Evolutionary conservation across 495 filamentous ascomycete genomes (phyloP).

Genomic region (Neurospora africana): DNA sequence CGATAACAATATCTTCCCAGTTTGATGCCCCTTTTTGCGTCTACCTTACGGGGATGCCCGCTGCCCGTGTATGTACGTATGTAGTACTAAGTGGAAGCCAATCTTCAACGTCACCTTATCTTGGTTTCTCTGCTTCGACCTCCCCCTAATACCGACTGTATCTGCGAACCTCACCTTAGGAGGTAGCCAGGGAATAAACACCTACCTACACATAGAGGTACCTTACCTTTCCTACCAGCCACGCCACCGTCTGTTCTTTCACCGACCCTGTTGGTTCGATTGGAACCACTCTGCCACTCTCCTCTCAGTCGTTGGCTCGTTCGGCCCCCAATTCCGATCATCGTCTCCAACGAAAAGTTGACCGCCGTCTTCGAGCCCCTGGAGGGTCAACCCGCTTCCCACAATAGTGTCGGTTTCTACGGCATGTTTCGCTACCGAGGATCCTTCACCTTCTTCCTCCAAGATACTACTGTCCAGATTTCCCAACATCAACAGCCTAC

Average conservation of each 20-base stretch:
- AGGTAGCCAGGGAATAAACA: not conserved
- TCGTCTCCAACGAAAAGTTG: not conserved
- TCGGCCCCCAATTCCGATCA: not conserved
- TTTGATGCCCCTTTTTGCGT: not conserved
- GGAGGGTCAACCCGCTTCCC: not conserved
- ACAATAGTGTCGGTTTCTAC: not conserved
- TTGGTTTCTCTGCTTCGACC: not conserved
- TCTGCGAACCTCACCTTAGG: not conserved
- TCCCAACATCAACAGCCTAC: not conserved
- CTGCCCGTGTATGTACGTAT: too few species aligned
- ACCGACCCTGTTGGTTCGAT: not conserved
- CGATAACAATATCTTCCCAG: not conserved
- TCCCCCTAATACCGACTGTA: not conserved
- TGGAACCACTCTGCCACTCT: not conserved
- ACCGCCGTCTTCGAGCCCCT: not conserved
- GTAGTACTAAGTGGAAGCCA: too few species aligned
- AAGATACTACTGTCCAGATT: not conserved
- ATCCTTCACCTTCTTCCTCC: not conserved
- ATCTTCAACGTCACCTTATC: not conserved
- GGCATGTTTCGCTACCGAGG: slow-evolving; percentile 11
- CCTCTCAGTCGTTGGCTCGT: not conserved
- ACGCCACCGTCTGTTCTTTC: not conserved
- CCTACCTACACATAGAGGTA: too few species aligned
- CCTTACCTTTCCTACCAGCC: not conserved
- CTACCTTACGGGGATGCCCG: not conserved